Evolutionary conservation across 768 basidiomycete species (phyloP).

Genomic region (Tremella yokohamensis): DNA sequence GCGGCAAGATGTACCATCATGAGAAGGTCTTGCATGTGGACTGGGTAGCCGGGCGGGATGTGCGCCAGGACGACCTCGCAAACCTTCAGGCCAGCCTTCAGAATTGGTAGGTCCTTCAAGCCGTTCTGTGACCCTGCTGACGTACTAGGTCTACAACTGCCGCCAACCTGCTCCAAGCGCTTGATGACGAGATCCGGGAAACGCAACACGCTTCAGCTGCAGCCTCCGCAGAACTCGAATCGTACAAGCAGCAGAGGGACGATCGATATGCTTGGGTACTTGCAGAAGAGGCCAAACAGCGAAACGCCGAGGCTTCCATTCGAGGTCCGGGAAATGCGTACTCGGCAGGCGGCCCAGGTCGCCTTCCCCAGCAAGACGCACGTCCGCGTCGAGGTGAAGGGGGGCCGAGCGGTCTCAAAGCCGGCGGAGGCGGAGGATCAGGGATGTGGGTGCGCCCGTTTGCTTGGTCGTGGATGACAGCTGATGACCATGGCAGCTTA

Average conservation of each 20-base stretch:
- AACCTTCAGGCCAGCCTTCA: conserved; percentile 28
- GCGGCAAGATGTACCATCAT: conserved; percentile 90
- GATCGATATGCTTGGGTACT: background rate
- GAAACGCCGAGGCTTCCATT: background rate
- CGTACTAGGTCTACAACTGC: background rate
- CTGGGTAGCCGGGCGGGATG: conserved; percentile 85
- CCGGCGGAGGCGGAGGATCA: background rate
- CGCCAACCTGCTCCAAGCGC: conserved; percentile 1
- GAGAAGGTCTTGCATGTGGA: conserved; percentile 84
- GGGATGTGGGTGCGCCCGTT: background rate
- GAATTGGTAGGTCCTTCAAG: conserved; percentile 45
- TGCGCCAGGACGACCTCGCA: conserved; percentile 48
- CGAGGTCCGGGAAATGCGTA: background rate
- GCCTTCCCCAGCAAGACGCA: background rate
- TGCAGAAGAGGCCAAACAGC: background rate
- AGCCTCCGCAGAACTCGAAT: background rate
- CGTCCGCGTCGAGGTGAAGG: no score
- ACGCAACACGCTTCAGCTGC: background rate
- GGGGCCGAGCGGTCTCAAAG: background rate
- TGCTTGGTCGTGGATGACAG: background rate
- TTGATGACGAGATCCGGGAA: background rate
- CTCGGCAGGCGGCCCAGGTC: background rate
- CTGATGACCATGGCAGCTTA: background rate
- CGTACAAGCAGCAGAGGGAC: background rate
- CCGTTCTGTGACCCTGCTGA: background rate